These are phyloP conservation scores for Amesomyces nigricolor DNA, from an alignment of 2,329 filamentous ascomycete genomes.

Conservation along the genomic window DNA sequence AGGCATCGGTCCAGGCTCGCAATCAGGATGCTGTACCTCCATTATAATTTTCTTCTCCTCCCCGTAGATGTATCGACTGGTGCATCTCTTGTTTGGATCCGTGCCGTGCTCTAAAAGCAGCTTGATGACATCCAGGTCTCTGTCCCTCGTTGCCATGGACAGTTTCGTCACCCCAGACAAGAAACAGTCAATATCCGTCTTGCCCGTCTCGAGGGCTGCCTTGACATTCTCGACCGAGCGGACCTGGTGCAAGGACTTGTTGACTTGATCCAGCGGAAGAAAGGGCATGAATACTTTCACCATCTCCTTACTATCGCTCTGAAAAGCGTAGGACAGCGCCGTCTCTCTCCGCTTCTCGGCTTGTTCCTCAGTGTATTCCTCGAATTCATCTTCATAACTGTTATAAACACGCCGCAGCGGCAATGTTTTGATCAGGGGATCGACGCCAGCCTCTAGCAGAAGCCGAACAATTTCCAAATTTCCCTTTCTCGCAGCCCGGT, in stretches of 20 bases:
- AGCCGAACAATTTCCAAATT: background rate
- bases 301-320: background rate
- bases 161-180: background rate
- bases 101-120: background rate
- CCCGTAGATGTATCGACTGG: too few relatives aligned
- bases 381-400: background rate
- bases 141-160: background rate
- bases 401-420: background rate
- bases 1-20: background rate
- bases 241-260: background rate
- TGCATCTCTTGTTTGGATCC: background rate
- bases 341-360: background rate
- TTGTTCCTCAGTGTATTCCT: constrained; percentile 1
- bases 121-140: background rate
- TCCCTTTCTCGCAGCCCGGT: constrained; percentile 6
- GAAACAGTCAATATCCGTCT: background rate
- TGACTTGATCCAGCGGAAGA: background rate
- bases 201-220: background rate
- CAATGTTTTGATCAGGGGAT: constrained; percentile 1
- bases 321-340: background rate
- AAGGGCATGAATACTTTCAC: background rate
- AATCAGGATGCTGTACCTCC: background rate
- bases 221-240: background rate
- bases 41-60: background rate
- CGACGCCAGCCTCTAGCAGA: constrained; percentile 4